phyloP scores from a whole-genome alignment of 441 rosid species.

The Corymbia calophylla region DNA sequence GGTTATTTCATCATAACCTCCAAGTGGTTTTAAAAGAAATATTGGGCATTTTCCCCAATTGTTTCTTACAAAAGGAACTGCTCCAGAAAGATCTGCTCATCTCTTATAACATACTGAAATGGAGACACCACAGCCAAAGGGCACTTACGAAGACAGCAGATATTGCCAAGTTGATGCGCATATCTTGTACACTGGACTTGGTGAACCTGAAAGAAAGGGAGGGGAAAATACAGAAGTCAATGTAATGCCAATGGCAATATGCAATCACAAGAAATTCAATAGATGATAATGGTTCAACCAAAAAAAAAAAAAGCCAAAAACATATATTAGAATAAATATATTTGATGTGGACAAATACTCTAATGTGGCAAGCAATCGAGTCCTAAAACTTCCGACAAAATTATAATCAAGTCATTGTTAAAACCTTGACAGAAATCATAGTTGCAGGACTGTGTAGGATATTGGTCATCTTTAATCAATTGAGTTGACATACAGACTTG shows the following conservation, averaged over 20 bases:
- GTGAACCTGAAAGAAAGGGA: slow-evolving; percentile 45
- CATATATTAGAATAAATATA: not conserved
- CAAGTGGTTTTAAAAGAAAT: not conserved
- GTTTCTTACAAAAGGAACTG: not conserved
- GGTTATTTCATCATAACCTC: not conserved
- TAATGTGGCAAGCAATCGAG: not conserved
- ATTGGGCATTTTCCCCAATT: not conserved
- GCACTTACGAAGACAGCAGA: slow-evolving; percentile 83
- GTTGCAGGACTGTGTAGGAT: not conserved
- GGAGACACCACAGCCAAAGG: not conserved
- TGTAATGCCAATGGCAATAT: not conserved
- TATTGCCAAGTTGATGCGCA: slow-evolving; percentile 78
- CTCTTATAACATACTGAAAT: not conserved
- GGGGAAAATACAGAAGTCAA: slow-evolving; percentile 1
- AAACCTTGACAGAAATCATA: not conserved
- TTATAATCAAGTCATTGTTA: not conserved
- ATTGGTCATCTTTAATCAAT: not conserved
- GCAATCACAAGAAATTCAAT: not conserved
- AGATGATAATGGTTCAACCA: not conserved
- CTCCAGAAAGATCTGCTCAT: not conserved
- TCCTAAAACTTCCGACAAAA: not conserved
- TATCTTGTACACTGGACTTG: slow-evolving; percentile 53
- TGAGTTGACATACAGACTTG: not conserved
- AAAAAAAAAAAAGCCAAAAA: not conserved
- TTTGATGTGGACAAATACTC: not conserved